Evolutionary conservation across 352 stramenopile species (phyloP), one percentile per base, ranked within the genome.

Genomic region (Saprolegnia parasitica): DNA sequence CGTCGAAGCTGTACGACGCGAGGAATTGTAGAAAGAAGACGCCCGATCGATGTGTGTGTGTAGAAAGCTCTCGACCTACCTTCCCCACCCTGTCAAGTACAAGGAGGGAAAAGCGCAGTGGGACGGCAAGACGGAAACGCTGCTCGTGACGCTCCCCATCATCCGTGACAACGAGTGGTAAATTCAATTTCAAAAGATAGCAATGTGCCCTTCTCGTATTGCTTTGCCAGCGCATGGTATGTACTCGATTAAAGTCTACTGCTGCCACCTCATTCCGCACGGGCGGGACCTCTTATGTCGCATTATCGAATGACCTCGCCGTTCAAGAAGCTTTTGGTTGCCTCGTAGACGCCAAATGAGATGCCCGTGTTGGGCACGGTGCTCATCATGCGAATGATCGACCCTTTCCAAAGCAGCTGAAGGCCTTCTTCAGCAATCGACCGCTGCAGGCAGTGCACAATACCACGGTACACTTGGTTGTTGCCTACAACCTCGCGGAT

Each of bases 341-440:
- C 87, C 76, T 94, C 86, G 78, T 94, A 96, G 8, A 96, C 81
- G 37, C 86, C 83, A 63, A 96, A 96, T 74, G 82, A 92, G 63
- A 96, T 88, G 37, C 84, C 87, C 8, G 86, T 86, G 16, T 83
- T 80, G 20, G 86, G 84, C 78, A 94, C 90, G 65, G 90, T 85
- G 18, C 80, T 76, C 56, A 84, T 80, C 58, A 84, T 89, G 56
- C 87, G 87, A 65, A 76, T 87, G 1, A 68, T 76, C 16, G 81
- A 81, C 37, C 87, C 87, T 35, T 86, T 88, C 86, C 83, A 93
- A 23, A 96, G 76, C 16, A 81, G 80, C 5, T 58, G 32, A 8
- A 83, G 68, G 32, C 81, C 80, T 74, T 92, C 86, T 16, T 80
- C 77, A 10, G 61, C 58, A 29, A 92, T 73, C 1, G 81, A 87